phyloP scores from a whole-genome alignment of 129 eudicot species.

The Deinandra increscens region DNA sequence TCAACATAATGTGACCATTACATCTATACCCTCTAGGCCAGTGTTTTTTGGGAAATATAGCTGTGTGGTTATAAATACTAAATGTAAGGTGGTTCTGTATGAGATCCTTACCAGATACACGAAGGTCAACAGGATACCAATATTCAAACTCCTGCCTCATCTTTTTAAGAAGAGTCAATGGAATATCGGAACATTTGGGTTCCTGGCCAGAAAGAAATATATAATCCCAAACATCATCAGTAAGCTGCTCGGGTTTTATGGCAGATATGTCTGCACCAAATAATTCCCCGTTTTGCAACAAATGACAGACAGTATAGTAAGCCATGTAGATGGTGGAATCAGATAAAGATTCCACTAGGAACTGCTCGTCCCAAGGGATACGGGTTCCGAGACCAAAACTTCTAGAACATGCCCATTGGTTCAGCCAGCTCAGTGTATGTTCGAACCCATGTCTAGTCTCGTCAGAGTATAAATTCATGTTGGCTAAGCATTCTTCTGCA shows the following conservation, averaged over 20 bases:
- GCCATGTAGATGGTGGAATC: conserved; percentile 95
- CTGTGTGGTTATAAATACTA: conserved; percentile 79
- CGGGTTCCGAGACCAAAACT: conserved; percentile 89
- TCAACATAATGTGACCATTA: conserved; percentile 84
- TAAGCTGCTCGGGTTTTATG: conserved; percentile 60
- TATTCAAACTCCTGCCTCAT: conserved; percentile 81
- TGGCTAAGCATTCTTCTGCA: conserved; percentile 66
- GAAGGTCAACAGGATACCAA: conserved; percentile 87
- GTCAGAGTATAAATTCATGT: conserved; percentile 72
- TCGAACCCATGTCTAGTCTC: conserved; percentile 87
- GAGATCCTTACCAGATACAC: conserved; percentile 87
- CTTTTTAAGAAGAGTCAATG: conserved; percentile 43
- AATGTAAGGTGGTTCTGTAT: conserved; percentile 84
- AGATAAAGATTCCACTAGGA: conserved; percentile 81
- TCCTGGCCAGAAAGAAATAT: conserved; percentile 59
- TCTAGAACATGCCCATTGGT: conserved; percentile 92
- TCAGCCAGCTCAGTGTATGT: conserved; percentile 83
- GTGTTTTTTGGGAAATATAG: conserved; percentile 59
- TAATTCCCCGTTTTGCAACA: conserved; percentile 77
- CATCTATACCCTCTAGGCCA: conserved; percentile 92
- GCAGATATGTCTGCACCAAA: conserved; percentile 53
- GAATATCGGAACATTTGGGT: conserved; percentile 54
- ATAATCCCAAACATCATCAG: conserved; percentile 86
- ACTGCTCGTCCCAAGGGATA: conserved; percentile 88
- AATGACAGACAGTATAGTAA: conserved; percentile 72